phyloP scores from a whole-genome alignment of 345 rosid species.

The Acer negundo region DNA sequence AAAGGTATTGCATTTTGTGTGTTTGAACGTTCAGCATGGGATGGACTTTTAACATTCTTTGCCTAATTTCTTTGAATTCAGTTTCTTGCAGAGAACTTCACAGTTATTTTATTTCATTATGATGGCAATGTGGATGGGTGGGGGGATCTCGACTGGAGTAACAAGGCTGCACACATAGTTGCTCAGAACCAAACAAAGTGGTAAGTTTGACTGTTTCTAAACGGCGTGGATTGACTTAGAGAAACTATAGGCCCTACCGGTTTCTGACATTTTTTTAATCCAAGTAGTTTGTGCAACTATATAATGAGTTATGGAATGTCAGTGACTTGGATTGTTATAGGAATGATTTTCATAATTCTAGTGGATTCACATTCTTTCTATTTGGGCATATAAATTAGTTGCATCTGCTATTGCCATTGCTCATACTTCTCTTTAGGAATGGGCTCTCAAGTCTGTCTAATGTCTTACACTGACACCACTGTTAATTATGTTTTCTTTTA shows the following conservation, averaged over 20 bases:
- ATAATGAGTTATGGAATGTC: neutral
- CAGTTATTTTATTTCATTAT: slow-evolving; percentile 86
- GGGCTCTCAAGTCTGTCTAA: neutral
- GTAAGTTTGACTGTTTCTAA: slow-evolving; percentile 36
- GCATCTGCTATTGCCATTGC: neutral
- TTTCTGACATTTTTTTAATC: neutral
- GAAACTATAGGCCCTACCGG: neutral
- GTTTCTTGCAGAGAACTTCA: slow-evolving; percentile 93
- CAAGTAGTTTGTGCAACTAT: neutral
- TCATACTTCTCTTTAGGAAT: neutral
- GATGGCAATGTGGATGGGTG: slow-evolving; percentile 86
- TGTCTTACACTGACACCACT: too few relatives aligned
- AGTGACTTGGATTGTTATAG: neutral
- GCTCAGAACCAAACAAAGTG: slow-evolving; percentile 97
- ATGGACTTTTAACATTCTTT: slow-evolving; percentile 15
- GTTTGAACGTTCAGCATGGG: slow-evolving; percentile 2
- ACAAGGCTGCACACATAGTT: slow-evolving; percentile 75
- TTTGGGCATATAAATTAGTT: neutral
- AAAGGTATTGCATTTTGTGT: slow-evolving; percentile 55
- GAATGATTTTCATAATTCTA: slow-evolving; percentile 12
- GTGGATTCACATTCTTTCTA: slow-evolving; percentile 6
- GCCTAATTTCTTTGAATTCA: slow-evolving; percentile 57
- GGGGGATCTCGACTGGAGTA: slow-evolving; percentile 85
- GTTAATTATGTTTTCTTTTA: neutral
- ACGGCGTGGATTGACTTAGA: neutral